Percentiles rank a stretch among this genome's conserved stretches.
Evolutionary conservation across 768 basidiomycete species (phyloP).

Genomic region (Serendipita sp.): DNA sequence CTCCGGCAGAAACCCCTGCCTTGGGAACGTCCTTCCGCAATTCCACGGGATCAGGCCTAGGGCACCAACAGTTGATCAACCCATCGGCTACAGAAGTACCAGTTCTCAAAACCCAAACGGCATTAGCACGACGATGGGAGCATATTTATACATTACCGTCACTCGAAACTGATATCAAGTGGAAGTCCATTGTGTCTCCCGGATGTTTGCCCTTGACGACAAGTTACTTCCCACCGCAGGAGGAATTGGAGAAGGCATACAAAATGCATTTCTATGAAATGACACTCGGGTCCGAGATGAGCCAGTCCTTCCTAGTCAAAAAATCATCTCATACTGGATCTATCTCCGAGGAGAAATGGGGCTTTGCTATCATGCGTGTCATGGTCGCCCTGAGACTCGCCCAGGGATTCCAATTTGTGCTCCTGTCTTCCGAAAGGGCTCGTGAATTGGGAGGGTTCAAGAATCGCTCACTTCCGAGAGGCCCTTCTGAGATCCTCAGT

Average conservation of each 20-base stretch:
- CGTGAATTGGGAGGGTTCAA: conserved; percentile 20
- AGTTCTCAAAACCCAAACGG: conserved; percentile 45
- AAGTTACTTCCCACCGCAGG: conserved; percentile 64
- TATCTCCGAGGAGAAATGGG: conserved; percentile 18
- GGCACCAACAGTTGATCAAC: conserved; percentile 29
- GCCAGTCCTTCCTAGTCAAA: conserved; percentile 64
- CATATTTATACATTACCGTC: conserved; percentile 59
- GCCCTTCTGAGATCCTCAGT: conserved; percentile 46
- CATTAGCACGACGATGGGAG: conserved; percentile 79
- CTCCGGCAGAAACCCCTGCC: neutral
- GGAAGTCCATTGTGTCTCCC: conserved; percentile 74
- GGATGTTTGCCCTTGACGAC: conserved; percentile 80
- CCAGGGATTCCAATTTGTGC: conserved; percentile 88
- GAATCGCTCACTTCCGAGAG: conserved; percentile 22
- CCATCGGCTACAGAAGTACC: conserved; percentile 46
- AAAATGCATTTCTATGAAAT: conserved; percentile 78
- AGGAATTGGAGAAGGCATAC: conserved; percentile 60
- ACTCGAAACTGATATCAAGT: conserved; percentile 79
- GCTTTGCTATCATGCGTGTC: conserved; percentile 68
- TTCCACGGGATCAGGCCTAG: neutral
- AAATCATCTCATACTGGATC: conserved; percentile 26
- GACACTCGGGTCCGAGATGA: conserved; percentile 65
- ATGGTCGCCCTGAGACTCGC: conserved; percentile 86
- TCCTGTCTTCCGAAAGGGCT: conserved; percentile 37
- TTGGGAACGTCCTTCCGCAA: neutral